Conservation (phyloP, 1,139 yeast species). For the Chernovozyma aurita region DNA sequence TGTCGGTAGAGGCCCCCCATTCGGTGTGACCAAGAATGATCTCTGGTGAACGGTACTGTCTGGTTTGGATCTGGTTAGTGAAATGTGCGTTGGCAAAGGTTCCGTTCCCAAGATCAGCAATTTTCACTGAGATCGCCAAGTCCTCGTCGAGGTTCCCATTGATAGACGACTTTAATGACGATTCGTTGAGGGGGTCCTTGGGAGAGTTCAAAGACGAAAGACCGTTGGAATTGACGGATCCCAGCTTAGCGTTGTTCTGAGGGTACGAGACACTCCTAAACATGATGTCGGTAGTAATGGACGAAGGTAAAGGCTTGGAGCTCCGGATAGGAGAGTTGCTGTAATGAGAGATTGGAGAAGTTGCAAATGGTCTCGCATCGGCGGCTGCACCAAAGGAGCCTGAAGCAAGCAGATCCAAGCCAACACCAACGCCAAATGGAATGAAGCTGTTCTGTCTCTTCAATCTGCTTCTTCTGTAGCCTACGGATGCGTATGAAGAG, state of each 20-base stretch:
- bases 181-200: too few species aligned
- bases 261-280: conserved; percentile 15
- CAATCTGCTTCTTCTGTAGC: not conserved
- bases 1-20: conserved; percentile 84
- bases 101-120: conserved; percentile 86
- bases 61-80: conserved; percentile 80
- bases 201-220: too few species aligned
- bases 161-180: too few species aligned
- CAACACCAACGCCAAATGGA: not conserved
- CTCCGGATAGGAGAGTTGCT: conserved; percentile 24
- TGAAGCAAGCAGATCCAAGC: too few species aligned
- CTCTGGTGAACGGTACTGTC: conserved; percentile 85
- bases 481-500: not conserved
- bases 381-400: conserved; percentile 1
- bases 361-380: not conserved
- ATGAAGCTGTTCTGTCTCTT: not conserved
- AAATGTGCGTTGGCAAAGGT: conserved; percentile 71
- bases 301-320: conserved; percentile 26
- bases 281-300: conserved; percentile 17
- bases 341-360: not conserved
- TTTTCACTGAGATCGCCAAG: conserved; percentile 36
- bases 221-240: too few species aligned
- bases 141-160: not conserved
- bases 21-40: conserved; percentile 56
- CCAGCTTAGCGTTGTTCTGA: too few species aligned